Conservation (phyloP, 2,329 filamentous ascomycete genomes). For the Talaromyces atroroseus region DNA sequence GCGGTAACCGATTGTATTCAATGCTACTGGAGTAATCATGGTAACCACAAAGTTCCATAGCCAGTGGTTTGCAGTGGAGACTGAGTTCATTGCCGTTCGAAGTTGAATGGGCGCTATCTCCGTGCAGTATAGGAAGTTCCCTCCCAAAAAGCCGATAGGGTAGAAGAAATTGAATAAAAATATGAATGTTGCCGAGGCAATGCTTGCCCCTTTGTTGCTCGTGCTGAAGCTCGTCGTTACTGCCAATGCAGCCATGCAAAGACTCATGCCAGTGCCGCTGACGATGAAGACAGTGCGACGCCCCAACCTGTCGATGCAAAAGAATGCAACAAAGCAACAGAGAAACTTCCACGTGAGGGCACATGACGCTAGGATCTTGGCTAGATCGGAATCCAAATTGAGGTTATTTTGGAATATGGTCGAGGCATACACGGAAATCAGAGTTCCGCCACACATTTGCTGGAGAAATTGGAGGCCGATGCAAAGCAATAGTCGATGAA, state of each 20-base stretch:
- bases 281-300: constrained; percentile 49
- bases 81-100: background rate
- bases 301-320: constrained; percentile 48
- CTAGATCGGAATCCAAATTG: background rate
- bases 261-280: constrained; percentile 32
- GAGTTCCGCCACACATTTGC: background rate
- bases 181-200: background rate
- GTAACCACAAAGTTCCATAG: constrained; percentile 27
- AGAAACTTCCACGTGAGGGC: constrained; percentile 54
- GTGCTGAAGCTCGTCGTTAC: background rate
- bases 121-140: background rate
- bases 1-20: background rate
- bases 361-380: constrained; percentile 29
- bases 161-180: constrained; percentile 2
- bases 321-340: constrained; percentile 46
- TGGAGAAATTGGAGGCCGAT: background rate
- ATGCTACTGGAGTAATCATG: constrained; percentile 40
- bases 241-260: background rate
- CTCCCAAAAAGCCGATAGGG: background rate
- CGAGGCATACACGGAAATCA: background rate
- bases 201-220: background rate
- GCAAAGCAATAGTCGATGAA: background rate
- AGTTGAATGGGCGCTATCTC: background rate
- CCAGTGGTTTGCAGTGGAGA: background rate
- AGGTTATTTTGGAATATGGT: background rate